These are phyloP conservation scores for Cordyceps cateniannulata DNA, from an alignment of 2,329 filamentous ascomycete genomes.

Conservation along the genomic window DNA sequence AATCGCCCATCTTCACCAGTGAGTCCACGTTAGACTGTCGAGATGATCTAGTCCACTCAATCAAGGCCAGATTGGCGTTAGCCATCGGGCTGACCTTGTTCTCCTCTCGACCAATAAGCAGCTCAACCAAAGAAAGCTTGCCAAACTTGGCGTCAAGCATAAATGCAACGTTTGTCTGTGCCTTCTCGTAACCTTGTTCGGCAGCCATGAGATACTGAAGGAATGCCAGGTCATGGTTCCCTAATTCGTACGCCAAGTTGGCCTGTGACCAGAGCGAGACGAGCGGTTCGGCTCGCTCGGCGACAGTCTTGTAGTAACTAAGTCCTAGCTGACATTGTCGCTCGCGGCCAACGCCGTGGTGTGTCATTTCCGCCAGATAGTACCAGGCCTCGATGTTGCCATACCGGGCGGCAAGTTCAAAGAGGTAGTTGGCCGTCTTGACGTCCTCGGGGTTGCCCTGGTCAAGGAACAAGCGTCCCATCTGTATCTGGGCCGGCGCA, in stretches of 20 bases:
- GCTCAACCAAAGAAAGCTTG: conserved; percentile 27
- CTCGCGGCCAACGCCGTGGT: conserved; percentile 74
- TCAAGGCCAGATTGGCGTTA: conserved; percentile 61
- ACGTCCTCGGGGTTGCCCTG: conserved; percentile 67
- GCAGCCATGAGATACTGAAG: conserved; percentile 80
- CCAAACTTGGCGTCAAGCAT: conserved; percentile 71
- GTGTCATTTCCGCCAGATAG: conserved; percentile 81
- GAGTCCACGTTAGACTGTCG: conserved; percentile 91
- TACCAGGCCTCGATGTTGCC: conserved; percentile 86
- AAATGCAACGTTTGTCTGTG: conserved; percentile 84
- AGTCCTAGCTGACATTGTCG: conserved; percentile 71
- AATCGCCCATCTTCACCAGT: conserved; percentile 96
- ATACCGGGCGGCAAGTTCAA: conserved; percentile 77
- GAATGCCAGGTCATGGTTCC: conserved; percentile 73
- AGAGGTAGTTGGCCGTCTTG: conserved; percentile 73
- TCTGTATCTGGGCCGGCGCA: conserved; percentile 71
- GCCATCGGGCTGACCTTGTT: conserved; percentile 35
- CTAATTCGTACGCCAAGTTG: conserved; percentile 72
- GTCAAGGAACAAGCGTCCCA: conserved; percentile 80
- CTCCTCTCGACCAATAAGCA: conserved; percentile 30
- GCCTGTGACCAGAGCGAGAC: conserved; percentile 78
- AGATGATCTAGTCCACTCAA: conserved; percentile 93
- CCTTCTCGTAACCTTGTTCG: conserved; percentile 85
- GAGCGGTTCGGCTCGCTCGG: conserved; percentile 64
- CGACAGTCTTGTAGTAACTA: conserved; percentile 75